These are phyloP conservation scores for Microbotryum lychnidis-dioicae DNA, from an alignment of 1,284 basidiomycete species.

Conservation along the genomic window DNA sequence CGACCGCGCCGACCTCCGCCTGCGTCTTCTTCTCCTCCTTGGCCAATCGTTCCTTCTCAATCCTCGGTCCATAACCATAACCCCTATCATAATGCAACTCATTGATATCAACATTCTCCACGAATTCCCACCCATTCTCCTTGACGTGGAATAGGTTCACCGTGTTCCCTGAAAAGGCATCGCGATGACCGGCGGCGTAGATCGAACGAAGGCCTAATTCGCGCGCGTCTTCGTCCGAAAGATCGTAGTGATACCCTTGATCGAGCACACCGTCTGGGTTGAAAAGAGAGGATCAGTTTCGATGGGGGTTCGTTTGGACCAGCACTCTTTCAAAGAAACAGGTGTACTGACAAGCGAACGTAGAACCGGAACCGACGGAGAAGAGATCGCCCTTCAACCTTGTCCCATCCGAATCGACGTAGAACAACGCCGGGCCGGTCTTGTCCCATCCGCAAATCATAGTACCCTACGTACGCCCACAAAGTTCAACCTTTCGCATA, in stretches of 20 bases:
- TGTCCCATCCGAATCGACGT: conserved; percentile 96
- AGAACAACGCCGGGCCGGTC: conserved; percentile 96
- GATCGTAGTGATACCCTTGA: conserved; percentile 83
- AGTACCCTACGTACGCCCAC: conserved; percentile 52
- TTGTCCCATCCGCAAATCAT: conserved; percentile 99
- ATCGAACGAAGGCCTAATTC: conserved; percentile 92
- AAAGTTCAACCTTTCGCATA: no score
- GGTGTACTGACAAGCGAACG: conserved; percentile 66
- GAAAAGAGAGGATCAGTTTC: background rate
- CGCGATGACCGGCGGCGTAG: conserved; percentile 93
- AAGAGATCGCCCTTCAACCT: conserved; percentile 93
- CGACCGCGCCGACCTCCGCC: no score
- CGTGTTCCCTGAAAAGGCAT: conserved; percentile 95
- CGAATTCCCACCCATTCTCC: conserved; percentile 62
- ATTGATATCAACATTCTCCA: conserved; percentile 34
- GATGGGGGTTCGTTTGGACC: background rate
- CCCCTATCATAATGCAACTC: conserved; percentile 29
- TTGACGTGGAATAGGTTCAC: conserved; percentile 94
- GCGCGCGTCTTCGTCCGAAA: conserved; percentile 87
- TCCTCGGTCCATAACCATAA: conserved; percentile 13
- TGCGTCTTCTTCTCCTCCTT: conserved; percentile 8
- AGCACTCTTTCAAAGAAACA: no score
- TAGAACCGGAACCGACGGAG: conserved; percentile 96
- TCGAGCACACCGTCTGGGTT: conserved; percentile 70
- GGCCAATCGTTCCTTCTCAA: background rate